Percentiles rank a stretch among this genome's conserved stretches.
These are phyloP conservation scores for Sugiyamaella americana DNA, from an alignment of 805 yeast genomes.

Conservation along the genomic window DNA sequence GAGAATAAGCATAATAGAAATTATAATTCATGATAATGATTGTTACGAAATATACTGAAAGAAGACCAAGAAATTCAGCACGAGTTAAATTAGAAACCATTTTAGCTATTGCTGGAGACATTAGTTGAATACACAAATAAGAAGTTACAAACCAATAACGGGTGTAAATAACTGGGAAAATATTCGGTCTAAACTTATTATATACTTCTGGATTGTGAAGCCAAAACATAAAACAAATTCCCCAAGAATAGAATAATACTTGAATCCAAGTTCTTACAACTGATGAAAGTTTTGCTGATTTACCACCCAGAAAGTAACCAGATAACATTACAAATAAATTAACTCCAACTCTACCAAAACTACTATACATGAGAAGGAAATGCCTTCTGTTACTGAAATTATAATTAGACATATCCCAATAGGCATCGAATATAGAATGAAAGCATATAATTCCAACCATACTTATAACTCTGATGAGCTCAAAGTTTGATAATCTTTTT, in stretches of 20 bases:
- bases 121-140: neutral
- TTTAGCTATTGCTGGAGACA: constrained; percentile 3
- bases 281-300: neutral
- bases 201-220: neutral
- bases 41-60: neutral
- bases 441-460: constrained; percentile 5
- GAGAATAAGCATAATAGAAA: constrained; percentile 1
- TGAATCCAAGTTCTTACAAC: constrained; percentile 8
- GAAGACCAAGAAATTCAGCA: constrained; percentile 5
- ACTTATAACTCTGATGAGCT: constrained; percentile 6
- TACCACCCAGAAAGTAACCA: constrained; percentile 5
- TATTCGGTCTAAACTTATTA: neutral
- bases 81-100: neutral
- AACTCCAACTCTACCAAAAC: constrained; percentile 7
- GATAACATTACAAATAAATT: constrained; percentile 7
- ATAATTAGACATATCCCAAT: constrained; percentile 1
- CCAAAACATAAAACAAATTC: constrained; percentile 2
- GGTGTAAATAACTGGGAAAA: neutral
- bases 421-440: constrained; percentile 1
- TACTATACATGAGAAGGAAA: neutral
- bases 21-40: neutral
- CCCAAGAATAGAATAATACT: constrained; percentile 5
- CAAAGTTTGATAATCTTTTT: constrained; percentile 5
- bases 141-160: constrained; percentile 6
- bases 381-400: neutral